These are phyloP conservation scores for Reutealis trisperma DNA, from an alignment of 345 rosid genomes.

Conservation along the genomic window DNA sequence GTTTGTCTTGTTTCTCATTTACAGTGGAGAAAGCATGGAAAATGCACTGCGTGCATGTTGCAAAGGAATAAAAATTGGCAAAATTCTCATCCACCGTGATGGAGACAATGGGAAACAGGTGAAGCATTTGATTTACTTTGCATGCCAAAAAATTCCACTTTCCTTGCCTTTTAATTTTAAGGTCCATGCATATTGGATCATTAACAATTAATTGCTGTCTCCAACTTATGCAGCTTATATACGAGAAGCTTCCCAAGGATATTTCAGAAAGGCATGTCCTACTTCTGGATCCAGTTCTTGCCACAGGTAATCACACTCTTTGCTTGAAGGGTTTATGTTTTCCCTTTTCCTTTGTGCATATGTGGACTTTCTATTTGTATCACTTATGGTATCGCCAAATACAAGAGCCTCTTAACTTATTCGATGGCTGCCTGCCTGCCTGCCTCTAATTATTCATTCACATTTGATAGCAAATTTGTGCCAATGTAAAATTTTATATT, in stretches of 20 bases:
- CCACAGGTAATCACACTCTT: conserved; percentile 58
- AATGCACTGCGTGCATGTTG: conserved; percentile 95
- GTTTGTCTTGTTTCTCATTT: conserved; percentile 1
- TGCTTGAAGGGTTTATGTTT: background rate
- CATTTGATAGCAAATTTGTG: background rate
- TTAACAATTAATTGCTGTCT: conserved; percentile 4
- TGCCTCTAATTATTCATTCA: background rate
- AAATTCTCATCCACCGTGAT: conserved; percentile 91
- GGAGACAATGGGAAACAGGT: conserved; percentile 99
- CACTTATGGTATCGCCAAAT: too few species aligned
- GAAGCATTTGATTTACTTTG: background rate
- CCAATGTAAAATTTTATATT: background rate
- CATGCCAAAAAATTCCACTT: background rate
- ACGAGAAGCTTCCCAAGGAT: conserved; percentile 96
- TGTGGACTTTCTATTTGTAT: too few species aligned
- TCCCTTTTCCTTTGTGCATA: background rate
- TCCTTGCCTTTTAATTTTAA: background rate
- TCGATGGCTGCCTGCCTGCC: background rate
- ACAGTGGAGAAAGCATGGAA: conserved; percentile 99
- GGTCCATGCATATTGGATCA: background rate
- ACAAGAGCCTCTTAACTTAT: background rate
- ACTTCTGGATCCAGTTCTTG: conserved; percentile 94
- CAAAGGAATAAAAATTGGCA: conserved; percentile 98
- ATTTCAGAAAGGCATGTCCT: conserved; percentile 94
- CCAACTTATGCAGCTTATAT: conserved; percentile 67